Percentiles rank a stretch among this genome's conserved stretches.
Evolutionary conservation across 2,329 filamentous ascomycete species (phyloP).

Genomic region (Stagonosporopsis vannaccii): DNA sequence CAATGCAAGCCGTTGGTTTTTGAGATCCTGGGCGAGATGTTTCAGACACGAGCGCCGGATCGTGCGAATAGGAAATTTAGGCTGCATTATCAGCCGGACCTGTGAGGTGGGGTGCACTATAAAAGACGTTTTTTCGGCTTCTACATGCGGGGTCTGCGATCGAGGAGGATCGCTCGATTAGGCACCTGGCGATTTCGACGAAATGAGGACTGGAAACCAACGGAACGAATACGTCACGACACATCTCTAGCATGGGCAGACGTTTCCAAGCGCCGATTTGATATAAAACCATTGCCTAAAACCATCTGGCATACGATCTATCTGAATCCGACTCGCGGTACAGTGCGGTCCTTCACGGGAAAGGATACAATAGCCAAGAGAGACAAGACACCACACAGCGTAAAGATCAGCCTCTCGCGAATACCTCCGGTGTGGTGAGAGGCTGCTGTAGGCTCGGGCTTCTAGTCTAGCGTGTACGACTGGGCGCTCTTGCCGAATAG

Average conservation of each 20-base stretch:
- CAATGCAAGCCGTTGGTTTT: constrained; percentile 68
- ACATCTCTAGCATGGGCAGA: too few relatives aligned
- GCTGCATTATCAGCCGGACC: constrained; percentile 75
- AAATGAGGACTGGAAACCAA: background rate
- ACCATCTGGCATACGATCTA: background rate
- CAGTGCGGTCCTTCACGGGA: background rate
- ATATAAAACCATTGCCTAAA: background rate
- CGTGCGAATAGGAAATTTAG: constrained; percentile 93
- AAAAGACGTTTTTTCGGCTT: background rate
- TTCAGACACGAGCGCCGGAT: constrained; percentile 82
- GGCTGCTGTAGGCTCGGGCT: background rate
- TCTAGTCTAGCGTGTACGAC: constrained; percentile 32
- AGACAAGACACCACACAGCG: background rate
- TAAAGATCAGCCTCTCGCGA: background rate
- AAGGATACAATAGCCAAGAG: background rate
- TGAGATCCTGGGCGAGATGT: constrained; percentile 87
- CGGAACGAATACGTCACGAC: background rate
- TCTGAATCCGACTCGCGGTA: background rate
- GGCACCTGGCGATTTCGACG: too few relatives aligned
- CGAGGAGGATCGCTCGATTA: background rate
- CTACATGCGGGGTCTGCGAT: background rate
- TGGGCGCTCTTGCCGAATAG: constrained; percentile 74
- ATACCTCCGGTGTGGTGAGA: background rate
- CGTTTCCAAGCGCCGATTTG: background rate
- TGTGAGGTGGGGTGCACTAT: constrained; percentile 60